Evolutionary conservation across 2,329 filamentous ascomycete species (phyloP).

Genomic region (Talaromyces atroroseus): DNA sequence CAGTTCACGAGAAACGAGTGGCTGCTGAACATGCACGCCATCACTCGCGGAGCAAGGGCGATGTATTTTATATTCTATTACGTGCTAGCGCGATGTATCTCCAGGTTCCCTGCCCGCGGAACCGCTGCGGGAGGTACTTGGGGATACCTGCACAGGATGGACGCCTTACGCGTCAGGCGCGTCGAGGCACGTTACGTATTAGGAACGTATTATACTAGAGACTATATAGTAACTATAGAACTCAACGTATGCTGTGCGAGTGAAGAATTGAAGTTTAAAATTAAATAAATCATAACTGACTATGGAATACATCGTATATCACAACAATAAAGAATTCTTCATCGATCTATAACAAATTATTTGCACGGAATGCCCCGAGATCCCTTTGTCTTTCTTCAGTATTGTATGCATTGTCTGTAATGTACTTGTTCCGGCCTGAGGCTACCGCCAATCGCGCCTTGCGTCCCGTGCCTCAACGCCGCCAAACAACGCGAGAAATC

Average conservation of each 20-base stretch:
- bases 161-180: slow-evolving; percentile 9
- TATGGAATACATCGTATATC: background rate
- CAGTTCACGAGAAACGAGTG: too few relatives aligned
- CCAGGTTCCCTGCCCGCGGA: background rate
- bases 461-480: background rate
- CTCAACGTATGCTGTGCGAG: too few relatives aligned
- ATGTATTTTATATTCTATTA: background rate
- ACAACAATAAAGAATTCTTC: background rate
- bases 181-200: background rate
- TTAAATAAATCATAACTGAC: too few relatives aligned
- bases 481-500: background rate
- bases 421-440: background rate
- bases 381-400: too few relatives aligned
- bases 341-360: background rate
- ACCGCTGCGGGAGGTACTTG: background rate
- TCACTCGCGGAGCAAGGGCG: too few relatives aligned
- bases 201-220: too few relatives aligned
- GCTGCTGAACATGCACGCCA: background rate
- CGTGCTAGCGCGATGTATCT: background rate
- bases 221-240: too few relatives aligned
- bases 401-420: background rate
- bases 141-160: background rate
- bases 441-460: background rate
- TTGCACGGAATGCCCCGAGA: too few relatives aligned
- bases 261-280: too few relatives aligned